Base-by-base conservation (phyloP, 768 basidiomycete genomes). In the Stropharia rugosoannulata region DNA sequence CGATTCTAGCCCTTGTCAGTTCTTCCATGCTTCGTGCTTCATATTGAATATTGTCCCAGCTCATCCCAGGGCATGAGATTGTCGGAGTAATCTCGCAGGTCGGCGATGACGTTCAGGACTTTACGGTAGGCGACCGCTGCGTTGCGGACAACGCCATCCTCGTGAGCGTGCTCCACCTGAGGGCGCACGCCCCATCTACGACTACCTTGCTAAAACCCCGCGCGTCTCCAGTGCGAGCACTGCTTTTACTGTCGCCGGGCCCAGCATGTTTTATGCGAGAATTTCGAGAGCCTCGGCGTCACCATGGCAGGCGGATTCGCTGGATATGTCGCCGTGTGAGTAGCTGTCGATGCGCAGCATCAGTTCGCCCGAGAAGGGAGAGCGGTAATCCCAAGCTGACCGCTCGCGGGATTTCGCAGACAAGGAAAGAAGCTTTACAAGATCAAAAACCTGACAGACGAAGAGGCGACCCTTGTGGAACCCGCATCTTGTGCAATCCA, bases 401-500 rank as follows among this genome's bases (percentile, higher is more conserved):
- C 29, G 29, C 29, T 32, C 22, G 37, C 47, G 40, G 56, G 57
- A 57, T 52, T 61, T 51, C 29, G 37, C 56, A 75, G 71, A 51
- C 66, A 74, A 59, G 68, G 87, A 56, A 81, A 85, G 70, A 93
- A 93, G 65, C 76, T 91, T 16, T 95, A 90, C 80, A 92, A 91
- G 73, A 86, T 95, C 64, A 76, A 91, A 63, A 94, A 95, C 72
- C 80, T 95, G 47, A 83, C 83, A 13, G 92, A 94, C 66, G 89
- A 93, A 66, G 92, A 95, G 61, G 86, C 93, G 0, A 93, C 91
- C 6, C 83, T 95, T 22, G 78, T 95, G 42, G 93, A 95, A 67
- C 94, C 93, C 36, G 90, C 92, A 10, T 87, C 93, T 3, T 96
- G 93, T 65, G 93, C 93, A 25, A 83, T 96, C 49, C 93, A 96